Conservation (phyloP, 495 filamentous ascomycete species). For the Aspergillus baeticus region DNA sequence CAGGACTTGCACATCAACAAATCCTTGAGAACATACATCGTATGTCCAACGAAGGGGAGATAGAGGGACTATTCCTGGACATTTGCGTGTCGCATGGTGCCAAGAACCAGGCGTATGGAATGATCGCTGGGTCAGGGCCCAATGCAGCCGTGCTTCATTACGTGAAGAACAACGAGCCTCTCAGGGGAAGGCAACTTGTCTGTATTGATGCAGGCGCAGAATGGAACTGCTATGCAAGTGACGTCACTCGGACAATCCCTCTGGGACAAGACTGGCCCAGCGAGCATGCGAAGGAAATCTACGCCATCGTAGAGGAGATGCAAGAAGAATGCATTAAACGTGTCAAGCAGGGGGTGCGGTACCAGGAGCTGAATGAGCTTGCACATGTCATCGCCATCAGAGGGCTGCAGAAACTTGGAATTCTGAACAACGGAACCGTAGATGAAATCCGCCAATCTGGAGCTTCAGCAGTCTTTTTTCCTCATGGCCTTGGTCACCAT, state of each 20-base stretch:
- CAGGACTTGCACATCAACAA: slow-evolving; percentile 67
- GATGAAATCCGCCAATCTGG: slow-evolving; percentile 67
- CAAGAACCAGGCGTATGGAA: slow-evolving; percentile 77
- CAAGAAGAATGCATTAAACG: slow-evolving; percentile 72
- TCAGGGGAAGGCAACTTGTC: slow-evolving; percentile 66
- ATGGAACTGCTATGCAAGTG: slow-evolving; percentile 83
- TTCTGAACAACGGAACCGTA: slow-evolving; percentile 54
- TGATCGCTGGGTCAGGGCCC: slow-evolving; percentile 75
- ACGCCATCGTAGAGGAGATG: slow-evolving; percentile 77
- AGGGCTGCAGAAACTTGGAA: slow-evolving; percentile 67
- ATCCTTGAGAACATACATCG: slow-evolving; percentile 59
- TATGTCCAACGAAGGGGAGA: slow-evolving; percentile 74
- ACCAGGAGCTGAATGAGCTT: slow-evolving; percentile 64
- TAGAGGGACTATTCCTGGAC: slow-evolving; percentile 72
- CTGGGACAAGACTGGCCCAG: slow-evolving; percentile 60
- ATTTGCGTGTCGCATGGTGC: slow-evolving; percentile 70
- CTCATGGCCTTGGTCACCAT: slow-evolving; percentile 88
- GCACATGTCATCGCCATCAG: slow-evolving; percentile 71
- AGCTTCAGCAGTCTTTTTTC: slow-evolving; percentile 78
- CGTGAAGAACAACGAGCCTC: slow-evolving; percentile 67
- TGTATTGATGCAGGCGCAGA: slow-evolving; percentile 86
- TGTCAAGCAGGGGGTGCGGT: slow-evolving; percentile 64
- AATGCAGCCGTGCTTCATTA: slow-evolving; percentile 90
- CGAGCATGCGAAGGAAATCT: slow-evolving; percentile 63
- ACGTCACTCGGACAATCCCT: slow-evolving; percentile 87